phyloP scores from a whole-genome alignment of 2,329 filamentous ascomycete genomes.

The Fusarium gaditjirri region DNA sequence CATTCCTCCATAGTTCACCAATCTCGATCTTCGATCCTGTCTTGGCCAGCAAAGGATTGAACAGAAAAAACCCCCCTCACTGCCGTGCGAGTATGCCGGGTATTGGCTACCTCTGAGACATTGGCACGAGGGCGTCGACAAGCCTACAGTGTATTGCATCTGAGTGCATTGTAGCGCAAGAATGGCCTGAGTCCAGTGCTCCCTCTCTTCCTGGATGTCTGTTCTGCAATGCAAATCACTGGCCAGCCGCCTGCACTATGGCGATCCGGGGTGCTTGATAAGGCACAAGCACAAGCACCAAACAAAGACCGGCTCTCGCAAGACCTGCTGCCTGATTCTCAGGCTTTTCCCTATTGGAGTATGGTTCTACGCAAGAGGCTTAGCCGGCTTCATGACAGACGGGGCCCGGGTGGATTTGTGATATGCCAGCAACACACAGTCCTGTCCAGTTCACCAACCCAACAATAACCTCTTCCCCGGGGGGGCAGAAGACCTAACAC shows the following conservation, averaged over 20 bases:
- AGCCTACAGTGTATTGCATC: neutral
- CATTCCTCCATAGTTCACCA: slow-evolving; percentile 36
- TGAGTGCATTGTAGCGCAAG: neutral
- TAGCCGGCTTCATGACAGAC: slow-evolving; percentile 40
- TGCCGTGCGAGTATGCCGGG: slow-evolving; percentile 23
- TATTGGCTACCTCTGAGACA: slow-evolving; percentile 27
- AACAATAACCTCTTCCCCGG: slow-evolving; percentile 14
- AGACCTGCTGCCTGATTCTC: slow-evolving; percentile 27
- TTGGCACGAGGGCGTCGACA: slow-evolving; percentile 14
- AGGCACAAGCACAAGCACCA: slow-evolving; percentile 17
- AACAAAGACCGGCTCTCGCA: slow-evolving; percentile 14
- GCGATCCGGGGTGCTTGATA: slow-evolving; percentile 43
- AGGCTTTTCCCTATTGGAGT: slow-evolving; percentile 25
- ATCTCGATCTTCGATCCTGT: slow-evolving; percentile 37
- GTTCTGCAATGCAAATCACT: slow-evolving; percentile 3
- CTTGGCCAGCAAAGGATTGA: slow-evolving; percentile 21
- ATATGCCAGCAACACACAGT: slow-evolving; percentile 18
- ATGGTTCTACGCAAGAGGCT: slow-evolving; percentile 29
- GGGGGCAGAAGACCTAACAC: slow-evolving; percentile 36
- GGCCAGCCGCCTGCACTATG: slow-evolving; percentile 34
- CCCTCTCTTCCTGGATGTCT: slow-evolving; percentile 1
- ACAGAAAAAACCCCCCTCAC: slow-evolving; percentile 23
- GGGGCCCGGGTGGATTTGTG: slow-evolving; percentile 34
- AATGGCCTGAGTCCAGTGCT: slow-evolving; percentile 6
- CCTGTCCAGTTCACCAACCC: slow-evolving; percentile 11